Evolutionary conservation across 768 basidiomycete species (phyloP), one percentile per base, ranked within the genome.

Genomic region (Suillus fuscotomentosus): DNA sequence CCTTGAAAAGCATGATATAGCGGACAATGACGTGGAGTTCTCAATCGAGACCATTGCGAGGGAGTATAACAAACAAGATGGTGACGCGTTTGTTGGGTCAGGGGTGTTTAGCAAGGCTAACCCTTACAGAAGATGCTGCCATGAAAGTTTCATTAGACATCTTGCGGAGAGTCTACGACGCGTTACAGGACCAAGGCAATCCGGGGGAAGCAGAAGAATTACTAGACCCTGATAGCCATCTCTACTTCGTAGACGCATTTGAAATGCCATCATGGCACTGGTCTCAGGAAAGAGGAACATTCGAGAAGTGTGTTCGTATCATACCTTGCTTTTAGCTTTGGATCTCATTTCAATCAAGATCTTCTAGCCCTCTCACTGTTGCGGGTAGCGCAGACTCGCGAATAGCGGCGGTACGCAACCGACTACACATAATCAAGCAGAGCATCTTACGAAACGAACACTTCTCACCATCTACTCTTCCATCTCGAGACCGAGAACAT

Each of bases 261-360:
- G 95, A 97, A 60, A 98, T 99, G 95, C 97, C 97, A 1, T 78
- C 88, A 14, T 95, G 95, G 89, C 85, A 90, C 70, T 99, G 94
- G 88, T 94, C 95, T 17, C 79, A 83, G 38, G 92, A 96, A 70
- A 81, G 91, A 64, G 90, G 90, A 54, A 89, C 91, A 2, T 99
- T 98, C 71, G 94, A 94, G 64, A 91, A 87, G 96, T 97, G 72
- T 53, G 84, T 60, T 24, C 61, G 27, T 51, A 39, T 47, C 59
- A 15, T 22, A 13, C 22, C 48, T 50, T 38, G 51, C 36, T 24
- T 41, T 36, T 60, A 61, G 48, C 56, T 31, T 62, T 68, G 63
- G 63, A 61, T 8, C 48, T 68, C 41, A 60, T 69, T 54, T 31
- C 55, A 38, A 69, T 68, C 15, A 66, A 91, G 91, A 72, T 78